phyloP scores from a whole-genome alignment of 1,139 yeast genomes.

The Nakaseomyces delphensis region DNA sequence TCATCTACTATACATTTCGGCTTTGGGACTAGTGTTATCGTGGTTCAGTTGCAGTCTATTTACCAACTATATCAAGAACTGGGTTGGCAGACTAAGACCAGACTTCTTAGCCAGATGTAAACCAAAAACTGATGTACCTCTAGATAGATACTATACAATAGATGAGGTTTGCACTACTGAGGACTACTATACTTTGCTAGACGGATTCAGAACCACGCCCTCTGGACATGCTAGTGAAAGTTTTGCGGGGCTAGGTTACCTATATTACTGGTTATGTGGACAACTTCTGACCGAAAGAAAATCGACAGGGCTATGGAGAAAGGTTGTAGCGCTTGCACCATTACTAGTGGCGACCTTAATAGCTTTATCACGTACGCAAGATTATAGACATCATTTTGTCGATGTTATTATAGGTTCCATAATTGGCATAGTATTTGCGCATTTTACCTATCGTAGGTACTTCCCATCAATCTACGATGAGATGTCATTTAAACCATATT shows the following conservation, averaged over 20 bases:
- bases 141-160: conserved; percentile 42
- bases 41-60: conserved; percentile 46
- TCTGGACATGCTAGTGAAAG: conserved; percentile 66
- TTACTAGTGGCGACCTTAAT: conserved; percentile 52
- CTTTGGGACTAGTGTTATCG: conserved; percentile 46
- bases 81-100: conserved; percentile 71
- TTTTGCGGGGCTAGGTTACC: conserved; percentile 57
- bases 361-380: conserved; percentile 66
- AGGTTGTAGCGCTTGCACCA: conserved; percentile 36
- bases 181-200: conserved; percentile 40
- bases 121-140: conserved; percentile 43
- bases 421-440: conserved; percentile 42
- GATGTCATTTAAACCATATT: conserved; percentile 33
- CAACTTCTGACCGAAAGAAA: conserved; percentile 41
- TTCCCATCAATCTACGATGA: conserved; percentile 35
- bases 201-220: conserved; percentile 74
- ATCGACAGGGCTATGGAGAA: conserved; percentile 49
- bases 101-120: conserved; percentile 67
- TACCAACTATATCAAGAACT: conserved; percentile 61
- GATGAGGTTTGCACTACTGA: conserved; percentile 55
- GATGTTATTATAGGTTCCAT: conserved; percentile 56
- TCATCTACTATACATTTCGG: conserved; percentile 41
- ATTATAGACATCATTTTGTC: conserved; percentile 69
- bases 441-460: conserved; percentile 40
- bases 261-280: conserved; percentile 57